Evolutionary conservation across 1,139 yeast genomes (phyloP), one percentile per base, ranked within the genome.

Genomic region (Kodamaea ohmeri): DNA sequence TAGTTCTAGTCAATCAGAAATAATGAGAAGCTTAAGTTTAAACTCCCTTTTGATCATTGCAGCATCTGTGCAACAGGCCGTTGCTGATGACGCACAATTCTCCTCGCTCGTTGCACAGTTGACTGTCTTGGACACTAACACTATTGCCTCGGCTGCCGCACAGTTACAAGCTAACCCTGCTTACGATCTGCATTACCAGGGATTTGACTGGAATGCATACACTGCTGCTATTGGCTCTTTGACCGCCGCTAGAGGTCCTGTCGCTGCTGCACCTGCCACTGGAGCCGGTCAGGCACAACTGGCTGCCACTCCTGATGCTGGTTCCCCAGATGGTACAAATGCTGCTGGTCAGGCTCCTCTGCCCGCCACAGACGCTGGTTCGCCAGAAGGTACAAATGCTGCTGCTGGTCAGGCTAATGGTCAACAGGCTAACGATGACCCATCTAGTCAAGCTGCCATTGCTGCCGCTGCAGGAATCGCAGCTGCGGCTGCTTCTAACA

Each of bases 141-240:
- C 42, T 21, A 30, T 39, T 39, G 34, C 44, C 15, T 28, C 39
- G 22, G 39, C 38, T 32, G 44, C 39, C 13, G 28, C 28, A 3
- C 31, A 27, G 16, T 34, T 39, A 25, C 32, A 37, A 18, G 20
- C 25, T 16, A 21, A 29, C 29, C 35, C 40, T 21, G 17, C 17
- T 17, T 36, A 31, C 25, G 21, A 24, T 19, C 18, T 17, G 21
- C 31, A 24, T 19, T 36, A 36, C 30, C 6, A 32, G 8, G 37
- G 37, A n/a, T 38, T 38, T 31, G 37, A 38, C 32, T 38, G 40
- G 40, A 15, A 25, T 13, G 40, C 40, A n/a, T 38, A 38, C 37
- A 38, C 40, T 21, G 20, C 24, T n/a, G 34, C 32, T 17, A 37
- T 38, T 34, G 40, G 37, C 19, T 34, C 37, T 24, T 39, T 35